phyloP scores from a whole-genome alignment of 2,329 filamentous ascomycete species.

The Grosmannia huntii region DNA sequence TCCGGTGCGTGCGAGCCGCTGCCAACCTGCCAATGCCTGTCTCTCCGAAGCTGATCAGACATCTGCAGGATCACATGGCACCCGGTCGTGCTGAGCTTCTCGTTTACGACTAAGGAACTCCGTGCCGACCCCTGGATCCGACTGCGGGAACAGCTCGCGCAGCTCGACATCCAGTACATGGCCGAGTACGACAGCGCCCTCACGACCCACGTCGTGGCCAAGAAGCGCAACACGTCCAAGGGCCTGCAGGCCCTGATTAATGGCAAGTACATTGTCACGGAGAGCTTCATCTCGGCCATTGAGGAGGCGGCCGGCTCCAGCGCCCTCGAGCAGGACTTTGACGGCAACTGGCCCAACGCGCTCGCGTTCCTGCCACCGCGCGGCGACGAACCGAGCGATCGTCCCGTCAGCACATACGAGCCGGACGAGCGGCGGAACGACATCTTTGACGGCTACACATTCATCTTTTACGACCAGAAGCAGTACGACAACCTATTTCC shows the following conservation, averaged over 20 bases:
- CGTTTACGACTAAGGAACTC: constrained; percentile 57
- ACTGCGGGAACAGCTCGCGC: constrained; percentile 56
- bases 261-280: constrained; percentile 62
- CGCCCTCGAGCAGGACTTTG: constrained; percentile 67
- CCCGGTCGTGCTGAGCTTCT: constrained; percentile 70
- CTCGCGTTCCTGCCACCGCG: constrained; percentile 58
- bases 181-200: constrained; percentile 54
- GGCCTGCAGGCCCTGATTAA: constrained; percentile 79
- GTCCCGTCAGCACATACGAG: constrained; percentile 54
- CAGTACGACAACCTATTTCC: constrained; percentile 68
- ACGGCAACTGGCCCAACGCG: constrained; percentile 64
- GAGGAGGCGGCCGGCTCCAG: constrained; percentile 35
- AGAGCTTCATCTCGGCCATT: constrained; percentile 62
- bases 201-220: constrained; percentile 81
- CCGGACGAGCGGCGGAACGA: constrained; percentile 54
- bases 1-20: constrained; percentile 32
- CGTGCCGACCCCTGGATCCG: constrained; percentile 51
- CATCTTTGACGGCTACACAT: constrained; percentile 78
- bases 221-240: constrained; percentile 80
- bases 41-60: not conserved
- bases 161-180: constrained; percentile 78
- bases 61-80: constrained; percentile 58
- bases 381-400: constrained; percentile 61
- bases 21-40: not conserved
- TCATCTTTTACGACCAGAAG: constrained; percentile 66